Percentiles rank a stretch among this genome's conserved stretches.
phyloP scores from a whole-genome alignment of 2,329 filamentous ascomycete genomes.

The Aureobasidium sp. region DNA sequence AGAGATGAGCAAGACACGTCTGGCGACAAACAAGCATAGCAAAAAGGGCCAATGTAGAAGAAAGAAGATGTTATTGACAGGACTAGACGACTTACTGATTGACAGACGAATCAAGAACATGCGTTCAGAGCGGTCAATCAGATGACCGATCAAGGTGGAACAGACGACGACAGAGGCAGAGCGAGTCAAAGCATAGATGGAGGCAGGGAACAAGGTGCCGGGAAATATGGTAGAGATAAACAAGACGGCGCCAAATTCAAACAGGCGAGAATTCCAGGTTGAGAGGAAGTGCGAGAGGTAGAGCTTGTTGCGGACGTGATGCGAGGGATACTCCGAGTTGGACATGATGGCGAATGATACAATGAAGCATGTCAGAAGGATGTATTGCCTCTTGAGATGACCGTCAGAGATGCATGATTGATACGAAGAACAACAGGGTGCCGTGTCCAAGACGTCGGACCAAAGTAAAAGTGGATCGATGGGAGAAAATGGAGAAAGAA shows the following conservation, averaged over 20 bases:
- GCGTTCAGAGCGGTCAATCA: conserved; percentile 46
- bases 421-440: not conserved
- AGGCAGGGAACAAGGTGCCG: conserved; percentile 54
- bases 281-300: conserved; percentile 41
- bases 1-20: not conserved
- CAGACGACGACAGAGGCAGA: conserved; percentile 49
- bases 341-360: not conserved
- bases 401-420: not conserved
- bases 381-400: not conserved
- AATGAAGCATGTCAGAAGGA: not conserved
- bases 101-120: conserved; percentile 31
- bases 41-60: not conserved
- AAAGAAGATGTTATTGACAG: not conserved
- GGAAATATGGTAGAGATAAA: conserved; percentile 39
- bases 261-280: conserved; percentile 41
- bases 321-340: not conserved
- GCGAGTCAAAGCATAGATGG: conserved; percentile 58
- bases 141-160: conserved; percentile 48
- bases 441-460: not conserved
- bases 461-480: not conserved
- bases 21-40: not conserved
- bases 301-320: conserved; percentile 21
- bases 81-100: conserved; percentile 22
- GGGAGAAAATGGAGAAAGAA: not conserved
- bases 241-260: conserved; percentile 43